A percentile compares a stretch with the other conserved stretches of the same genome.
phyloP scores from a whole-genome alignment of 805 yeast species.

The Saccharomyces kudriavzevii region DNA sequence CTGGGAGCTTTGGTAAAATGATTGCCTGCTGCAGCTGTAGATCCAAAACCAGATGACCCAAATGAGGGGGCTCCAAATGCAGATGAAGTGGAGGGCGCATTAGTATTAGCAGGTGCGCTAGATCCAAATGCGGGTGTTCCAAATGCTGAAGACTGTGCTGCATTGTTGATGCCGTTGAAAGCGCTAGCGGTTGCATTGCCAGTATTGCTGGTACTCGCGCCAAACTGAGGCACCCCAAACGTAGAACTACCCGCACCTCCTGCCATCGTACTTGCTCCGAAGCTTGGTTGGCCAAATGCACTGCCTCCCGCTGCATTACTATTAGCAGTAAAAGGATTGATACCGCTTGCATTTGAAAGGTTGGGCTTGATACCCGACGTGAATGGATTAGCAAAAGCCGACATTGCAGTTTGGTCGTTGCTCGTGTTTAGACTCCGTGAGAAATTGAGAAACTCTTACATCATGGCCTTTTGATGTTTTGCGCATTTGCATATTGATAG shows the following conservation, averaged over 20 bases:
- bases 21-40: neutral
- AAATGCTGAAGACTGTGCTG: conserved; percentile 7
- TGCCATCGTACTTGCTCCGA: conserved; percentile 1
- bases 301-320: conserved; percentile 6
- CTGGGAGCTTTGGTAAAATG: conserved; percentile 4
- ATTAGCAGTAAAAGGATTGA: conserved; percentile 6
- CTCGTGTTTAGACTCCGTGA: conserved; percentile 23
- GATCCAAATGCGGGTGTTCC: conserved; percentile 20
- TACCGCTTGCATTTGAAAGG: conserved; percentile 8
- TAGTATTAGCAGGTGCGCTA: conserved; percentile 2
- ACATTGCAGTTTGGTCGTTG: neutral
- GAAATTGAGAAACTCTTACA: conserved; percentile 30
- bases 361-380: neutral
- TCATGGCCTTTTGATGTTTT: conserved; percentile 13
- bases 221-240: conserved; percentile 3
- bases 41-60: conserved; percentile 14
- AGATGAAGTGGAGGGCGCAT: neutral
- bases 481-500: conserved; percentile 25
- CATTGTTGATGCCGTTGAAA: neutral
- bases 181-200: neutral
- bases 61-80: conserved; percentile 21
- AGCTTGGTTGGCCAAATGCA: conserved; percentile 11
- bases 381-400: neutral
- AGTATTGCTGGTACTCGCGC: neutral
- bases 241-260: conserved; percentile 1